These are phyloP conservation scores for Xerocomellus chrysenteron DNA, from an alignment of 768 basidiomycete species.

Conservation along the genomic window DNA sequence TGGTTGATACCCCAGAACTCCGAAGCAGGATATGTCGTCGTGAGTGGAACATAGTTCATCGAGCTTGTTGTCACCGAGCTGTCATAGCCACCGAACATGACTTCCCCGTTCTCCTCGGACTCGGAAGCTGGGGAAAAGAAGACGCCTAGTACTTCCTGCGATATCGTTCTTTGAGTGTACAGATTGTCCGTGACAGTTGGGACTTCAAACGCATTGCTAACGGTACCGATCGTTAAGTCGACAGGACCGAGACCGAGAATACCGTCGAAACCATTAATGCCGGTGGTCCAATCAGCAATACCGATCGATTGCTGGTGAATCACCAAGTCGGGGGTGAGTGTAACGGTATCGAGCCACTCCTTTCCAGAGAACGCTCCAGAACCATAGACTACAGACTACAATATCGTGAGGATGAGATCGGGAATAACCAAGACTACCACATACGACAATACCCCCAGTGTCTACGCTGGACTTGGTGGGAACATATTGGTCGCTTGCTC, in stretches of 20 bases:
- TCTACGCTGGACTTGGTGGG: no score
- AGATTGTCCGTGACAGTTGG: conserved; percentile 40
- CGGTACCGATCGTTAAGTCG: conserved; percentile 32
- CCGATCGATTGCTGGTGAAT: conserved; percentile 35
- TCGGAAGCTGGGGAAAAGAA: conserved; percentile 30
- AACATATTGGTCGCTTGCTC: no score
- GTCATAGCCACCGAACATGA: conserved; percentile 31
- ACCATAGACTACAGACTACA: no score
- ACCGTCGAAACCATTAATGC: conserved; percentile 37
- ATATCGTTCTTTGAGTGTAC: conserved; percentile 28
- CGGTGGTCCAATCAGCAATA: conserved; percentile 27
- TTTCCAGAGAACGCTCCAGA: conserved; percentile 3
- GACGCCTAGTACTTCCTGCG: conserved; percentile 29
- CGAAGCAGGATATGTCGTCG: conserved; percentile 24
- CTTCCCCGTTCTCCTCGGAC: conserved; percentile 19
- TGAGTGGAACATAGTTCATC: conserved; percentile 28
- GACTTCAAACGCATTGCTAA: conserved; percentile 13
- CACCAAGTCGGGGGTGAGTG: conserved; percentile 2
- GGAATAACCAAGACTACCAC: no score
- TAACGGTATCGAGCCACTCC: conserved; percentile 16
- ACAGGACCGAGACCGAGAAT: conserved; percentile 40
- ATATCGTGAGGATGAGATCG: no score
- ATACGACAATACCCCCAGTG: no score
- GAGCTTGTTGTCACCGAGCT: conserved; percentile 14
- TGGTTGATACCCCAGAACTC: conserved; percentile 27